Evolutionary conservation across 1,284 basidiomycete genomes (phyloP), one percentile per base, ranked within the genome.

Genomic region (Boletus albobrunnescens): DNA sequence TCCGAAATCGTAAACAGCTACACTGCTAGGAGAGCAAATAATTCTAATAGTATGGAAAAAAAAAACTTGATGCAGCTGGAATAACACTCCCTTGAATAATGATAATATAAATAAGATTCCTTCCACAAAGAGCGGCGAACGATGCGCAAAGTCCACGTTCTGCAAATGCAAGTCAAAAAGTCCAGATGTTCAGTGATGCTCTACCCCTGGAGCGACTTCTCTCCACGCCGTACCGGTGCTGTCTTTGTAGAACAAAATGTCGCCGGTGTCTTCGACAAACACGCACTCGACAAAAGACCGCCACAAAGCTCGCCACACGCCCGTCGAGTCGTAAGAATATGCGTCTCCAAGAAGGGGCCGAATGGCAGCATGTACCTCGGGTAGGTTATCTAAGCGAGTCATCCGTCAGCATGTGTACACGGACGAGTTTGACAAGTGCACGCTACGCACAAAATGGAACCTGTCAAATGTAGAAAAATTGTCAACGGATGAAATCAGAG

Each of bases 251-350:
- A 43, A 43, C 24, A 43, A 6, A 9, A 43, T 43, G 33, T 36
- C 19, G 13, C 41, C 32, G 7, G 41, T 36, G 12, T 43, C 41
- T 22, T 43, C 41, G 41, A 43, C 41, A 12, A 43, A 43, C 17
- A 43, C 41, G 10, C 41, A 43, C 24, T 43, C 17, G 24, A 43
- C 33, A 5, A 43, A 43, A 3, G 41, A 43, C 1, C 41, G 41
- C 41, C 41, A 43, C 16, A 43, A 9, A 5, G 41, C 41, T 9
- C 41, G 41, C 41, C 41, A 43, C 14, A 43, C 41, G 24, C 41
- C 41, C 5, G 41, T 43, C 2, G 41, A 43, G 24, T 43, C 41
- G 14, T 43, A 43, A 8, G 33, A 27, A 22, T 43, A 43, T 20
- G 41, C 41, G 14, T 43, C 41, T 9, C 41, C 41, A 16, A 43